These are phyloP conservation scores for Candida gigantensis DNA, from an alignment of 1,139 yeast genomes.

Conservation along the genomic window DNA sequence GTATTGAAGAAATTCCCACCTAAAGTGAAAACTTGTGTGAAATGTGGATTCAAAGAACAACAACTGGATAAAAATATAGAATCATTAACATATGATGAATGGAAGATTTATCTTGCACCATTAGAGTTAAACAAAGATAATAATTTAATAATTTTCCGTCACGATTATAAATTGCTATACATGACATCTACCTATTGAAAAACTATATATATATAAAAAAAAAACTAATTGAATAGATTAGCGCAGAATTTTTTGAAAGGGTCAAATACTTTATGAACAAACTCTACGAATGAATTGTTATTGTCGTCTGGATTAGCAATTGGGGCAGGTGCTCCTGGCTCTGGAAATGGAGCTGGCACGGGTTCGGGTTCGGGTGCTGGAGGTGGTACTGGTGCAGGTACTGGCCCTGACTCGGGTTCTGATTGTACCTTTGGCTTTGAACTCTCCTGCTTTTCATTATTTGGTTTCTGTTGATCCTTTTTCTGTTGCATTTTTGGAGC, in stretches of 20 bases:
- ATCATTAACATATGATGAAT: conserved; percentile 24
- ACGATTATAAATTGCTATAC: conserved; percentile 15
- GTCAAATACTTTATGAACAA: conserved; percentile 14
- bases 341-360: too few species aligned
- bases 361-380: too few species aligned
- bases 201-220: too few species aligned
- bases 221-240: conserved; percentile 14
- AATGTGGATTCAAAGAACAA: conserved; percentile 34
- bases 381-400: conserved; percentile 16
- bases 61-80: conserved; percentile 17
- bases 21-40: conserved; percentile 30
- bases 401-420: too few species aligned
- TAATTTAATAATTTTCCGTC: conserved; percentile 22
- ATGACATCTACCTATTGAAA: conserved; percentile 8
- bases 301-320: conserved; percentile 1
- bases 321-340: not conserved
- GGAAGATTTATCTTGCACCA: conserved; percentile 33
- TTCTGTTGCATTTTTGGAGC: not conserved
- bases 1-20: conserved; percentile 24
- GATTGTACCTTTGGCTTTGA: not conserved
- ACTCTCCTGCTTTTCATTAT: conserved; percentile 12
- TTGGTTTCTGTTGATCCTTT: not conserved
- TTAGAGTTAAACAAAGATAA: conserved; percentile 14
- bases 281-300: conserved; percentile 7
- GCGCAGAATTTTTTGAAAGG: conserved; percentile 14